Evolutionary conservation across 148 eudicot genomes (phyloP), one percentile per base, ranked within the genome.

Genomic region (Bassia scoparia): DNA sequence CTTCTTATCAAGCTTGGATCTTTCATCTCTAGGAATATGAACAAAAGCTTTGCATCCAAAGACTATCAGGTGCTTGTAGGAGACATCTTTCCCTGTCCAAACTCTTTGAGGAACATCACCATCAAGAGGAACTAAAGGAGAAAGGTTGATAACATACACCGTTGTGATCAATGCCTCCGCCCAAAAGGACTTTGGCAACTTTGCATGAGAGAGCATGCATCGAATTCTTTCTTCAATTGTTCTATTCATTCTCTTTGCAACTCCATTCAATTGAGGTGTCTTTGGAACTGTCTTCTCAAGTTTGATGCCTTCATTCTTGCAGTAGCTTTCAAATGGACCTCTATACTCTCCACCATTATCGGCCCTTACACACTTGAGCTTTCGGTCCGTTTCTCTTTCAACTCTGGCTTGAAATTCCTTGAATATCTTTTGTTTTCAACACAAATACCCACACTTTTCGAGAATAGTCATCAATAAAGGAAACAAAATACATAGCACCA

Each of bases 1-100:
- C 33, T 70, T 70, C 46, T 27, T 54, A 16, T 55, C 73, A 70
- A 70, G 49, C 62, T 72, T 78, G 33, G 62, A 26, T 52, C 69
- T 59, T 30, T 67, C 62, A 34, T 73, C 69, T 37, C 34, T 73
- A 0, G 69, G 77, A 5, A 79, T 70, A n/a, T 79, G 78, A 11
- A 13, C 31, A 61, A 50, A 44, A 2, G 71, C 67, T n/a, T n/a
- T n/a, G 29, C 71, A 79, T 15, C 82, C 71, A 74, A 79, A 79
- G 24, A 74, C 74, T 24, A 33, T 61, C 52, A 69, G 27, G 21
- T 74, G 66, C 61, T 43, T 20, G 13, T 74, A 69, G 6, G 38
- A 62, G 13, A 69, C 67, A 8, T 69, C 46, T 34, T 33, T 79
- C 0, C 67, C 71, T 0, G 48, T 20, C 74, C 71, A 79, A 0